Conservation (phyloP, 1,284 basidiomycete species). For the Leucoagaricus sp. region DNA sequence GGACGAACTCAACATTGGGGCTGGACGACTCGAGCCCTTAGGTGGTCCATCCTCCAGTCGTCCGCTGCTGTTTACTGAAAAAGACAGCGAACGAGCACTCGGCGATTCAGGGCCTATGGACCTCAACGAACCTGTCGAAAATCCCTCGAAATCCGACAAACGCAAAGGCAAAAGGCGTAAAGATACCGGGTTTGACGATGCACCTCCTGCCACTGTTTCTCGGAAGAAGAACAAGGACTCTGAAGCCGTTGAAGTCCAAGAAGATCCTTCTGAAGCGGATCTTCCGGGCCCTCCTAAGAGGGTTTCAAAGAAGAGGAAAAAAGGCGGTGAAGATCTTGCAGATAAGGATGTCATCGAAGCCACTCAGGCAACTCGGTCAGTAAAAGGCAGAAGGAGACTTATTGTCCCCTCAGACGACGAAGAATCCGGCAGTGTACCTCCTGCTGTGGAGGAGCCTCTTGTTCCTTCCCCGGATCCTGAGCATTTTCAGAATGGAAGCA, state of each 20-base stretch:
- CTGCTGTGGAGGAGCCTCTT: background rate
- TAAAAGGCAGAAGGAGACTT: constrained; percentile 22
- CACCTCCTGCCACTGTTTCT: background rate
- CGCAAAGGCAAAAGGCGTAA: constrained; percentile 6
- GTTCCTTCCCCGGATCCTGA: background rate
- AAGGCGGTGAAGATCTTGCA: constrained; percentile 22
- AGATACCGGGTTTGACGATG: background rate
- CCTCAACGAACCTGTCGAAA: background rate
- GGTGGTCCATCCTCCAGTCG: background rate
- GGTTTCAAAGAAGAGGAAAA: constrained; percentile 21
- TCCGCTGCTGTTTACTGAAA: background rate
- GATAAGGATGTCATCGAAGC: constrained; percentile 34
- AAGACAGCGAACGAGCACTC: too few species aligned
- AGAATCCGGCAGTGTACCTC: constrained; percentile 13
- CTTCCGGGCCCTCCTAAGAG: background rate
- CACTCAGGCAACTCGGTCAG: background rate
- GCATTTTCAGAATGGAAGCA: constrained; percentile 12
- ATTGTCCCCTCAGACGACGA: constrained; percentile 26
- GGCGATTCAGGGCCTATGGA: background rate
- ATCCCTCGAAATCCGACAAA: constrained; percentile 1
- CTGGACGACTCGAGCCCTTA: background rate
- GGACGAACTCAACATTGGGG: constrained; percentile 10
- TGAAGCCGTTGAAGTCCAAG: constrained; percentile 20
- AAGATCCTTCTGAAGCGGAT: constrained; percentile 15
- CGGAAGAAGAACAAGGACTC: constrained; percentile 22